Base-by-base conservation (phyloP, 225 moss, liverwort and hornwort species). In the Takakia lepidozioides region DNA sequence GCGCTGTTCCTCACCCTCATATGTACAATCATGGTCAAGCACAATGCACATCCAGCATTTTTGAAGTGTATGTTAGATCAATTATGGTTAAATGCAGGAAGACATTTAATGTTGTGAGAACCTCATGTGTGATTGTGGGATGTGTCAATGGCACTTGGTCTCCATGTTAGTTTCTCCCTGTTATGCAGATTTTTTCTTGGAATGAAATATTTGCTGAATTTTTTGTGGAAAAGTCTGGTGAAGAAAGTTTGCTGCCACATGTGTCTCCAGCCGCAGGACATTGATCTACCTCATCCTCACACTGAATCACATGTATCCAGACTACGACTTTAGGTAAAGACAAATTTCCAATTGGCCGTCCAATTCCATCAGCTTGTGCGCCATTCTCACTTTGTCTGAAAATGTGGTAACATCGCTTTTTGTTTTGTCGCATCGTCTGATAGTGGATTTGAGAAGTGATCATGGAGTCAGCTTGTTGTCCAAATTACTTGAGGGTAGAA, bases 251-350 rank as follows among this genome's bases (percentile, higher is more conserved):
- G n/a, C 57, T 19, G 56, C 45, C 65, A 51, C 52, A 48, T 59
- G 59, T 81, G 72, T 83, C 48, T 87, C 59, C 98, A 98, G 87
- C 65, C 91, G 87, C 67, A 87, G 81, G 85, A 98, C 91, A 40
- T 45, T 98, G 67, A 98, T 98, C 41, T 83, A 98, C 72, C 73
- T 98, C 65, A 98, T 98, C 62, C 76, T 98, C 57, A 98, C 98
- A 25, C 79, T 98, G 70, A 91, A 91, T 78, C 98, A 98, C 63
- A 83, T 98, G 91, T 98, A 83, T 66, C 98, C 87, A 55, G 98
- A 98, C 61, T 84, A 98, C 65, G 83, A 98, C 57, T 98, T 98
- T 67, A 98, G 98, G 98, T 98, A 78, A 61, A 45, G 66, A 39
- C 43, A 30, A 29, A 28, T n/a, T 26, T 25, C 54, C 40, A 24